Conservation (phyloP, 2,329 filamentous ascomycete species). For the Pestalotiopsis sp. region DNA sequence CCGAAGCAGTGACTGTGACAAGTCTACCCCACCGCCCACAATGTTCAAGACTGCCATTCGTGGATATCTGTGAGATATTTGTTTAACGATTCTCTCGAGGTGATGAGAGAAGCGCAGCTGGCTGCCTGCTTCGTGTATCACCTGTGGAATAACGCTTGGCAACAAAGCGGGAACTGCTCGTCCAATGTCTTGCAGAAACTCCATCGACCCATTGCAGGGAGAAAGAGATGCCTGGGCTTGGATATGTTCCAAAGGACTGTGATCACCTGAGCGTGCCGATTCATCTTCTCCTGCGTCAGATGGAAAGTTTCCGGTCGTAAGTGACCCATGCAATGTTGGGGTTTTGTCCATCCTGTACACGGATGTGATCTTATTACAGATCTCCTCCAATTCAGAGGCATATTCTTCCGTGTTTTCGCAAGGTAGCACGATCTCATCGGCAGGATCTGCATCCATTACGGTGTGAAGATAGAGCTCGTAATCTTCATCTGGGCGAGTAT, state of each 20-base stretch:
- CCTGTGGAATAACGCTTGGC: slow-evolving; percentile 16
- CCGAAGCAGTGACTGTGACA: slow-evolving; percentile 31
- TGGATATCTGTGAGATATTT: slow-evolving; percentile 40
- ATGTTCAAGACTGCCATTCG: slow-evolving; percentile 39
- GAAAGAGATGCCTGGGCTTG: slow-evolving; percentile 32
- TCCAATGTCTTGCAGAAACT: slow-evolving; percentile 27
- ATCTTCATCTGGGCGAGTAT: slow-evolving; percentile 28
- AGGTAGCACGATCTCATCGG: slow-evolving; percentile 33
- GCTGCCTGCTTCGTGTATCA: slow-evolving; percentile 32
- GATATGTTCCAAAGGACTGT: slow-evolving; percentile 21
- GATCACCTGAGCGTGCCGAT: background rate
- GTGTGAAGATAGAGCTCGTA: slow-evolving; percentile 31
- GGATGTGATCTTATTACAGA: slow-evolving; percentile 34
- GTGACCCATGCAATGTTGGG: background rate
- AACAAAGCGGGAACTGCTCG: slow-evolving; percentile 25
- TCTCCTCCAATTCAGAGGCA: slow-evolving; percentile 31
- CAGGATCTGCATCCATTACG: slow-evolving; percentile 40
- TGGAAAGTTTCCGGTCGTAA: background rate
- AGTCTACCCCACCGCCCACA: slow-evolving; percentile 27
- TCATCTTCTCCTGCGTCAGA: background rate
- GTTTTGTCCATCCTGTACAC: slow-evolving; percentile 24
- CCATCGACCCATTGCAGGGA: slow-evolving; percentile 28
- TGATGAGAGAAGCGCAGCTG: slow-evolving; percentile 32
- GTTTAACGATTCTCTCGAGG: slow-evolving; percentile 32
- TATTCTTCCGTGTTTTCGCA: background rate